Base-by-base conservation (phyloP, 1,284 basidiomycete genomes). In the Trichosporon sp. region DNA sequence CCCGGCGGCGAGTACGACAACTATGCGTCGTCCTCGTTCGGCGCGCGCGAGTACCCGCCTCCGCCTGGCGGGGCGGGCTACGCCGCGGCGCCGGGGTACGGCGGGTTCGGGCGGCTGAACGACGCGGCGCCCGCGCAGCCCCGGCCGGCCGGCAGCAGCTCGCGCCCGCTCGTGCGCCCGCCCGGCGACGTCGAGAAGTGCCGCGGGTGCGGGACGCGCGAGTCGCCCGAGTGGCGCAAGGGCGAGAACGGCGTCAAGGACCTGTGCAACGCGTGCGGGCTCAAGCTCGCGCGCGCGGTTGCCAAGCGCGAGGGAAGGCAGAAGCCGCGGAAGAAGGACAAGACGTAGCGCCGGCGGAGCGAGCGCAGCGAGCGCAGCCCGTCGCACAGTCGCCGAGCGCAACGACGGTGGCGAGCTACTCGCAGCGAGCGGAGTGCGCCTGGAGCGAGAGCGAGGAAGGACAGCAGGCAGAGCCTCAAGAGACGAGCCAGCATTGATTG, bases 211-310 rank as follows among this genome's bases (percentile, higher is more conserved):
- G 91, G 90, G 79, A 91, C 87, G 25, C 91, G 89, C 13, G 89
- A 90, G 65, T 93, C 91, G 75, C 95, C 95, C 0, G 95, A 98
- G 81, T 98, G 95, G 95, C 86, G 95, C 76, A 94, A 96, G 81
- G 93, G 79, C 32, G 83, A 83, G 67, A 92, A 88, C 75, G 93
- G 93, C 18, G 91, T 92, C 81, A 95, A 95, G 84, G 92, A 94
- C 80, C 85, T 96, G 62, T 96, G 93, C 82, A 96, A 96, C 83
- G 93, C 93, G 91, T 95, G 82, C 65, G 82, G 82, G 3, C 69
- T 83, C 64, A 76, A 79, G 70, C 71, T 82, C 21, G 80, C 82
- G 25, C 75, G 82, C 35, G 77, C 80, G 23, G 77, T 81, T 1
- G 82, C 82, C 13, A 83, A 83, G 68, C 72, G 79, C 5, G 82